Evolutionary conservation across 768 basidiomycete species (phyloP), one percentile per base, ranked within the genome.

Genomic region (Kondoa malvinella): DNA sequence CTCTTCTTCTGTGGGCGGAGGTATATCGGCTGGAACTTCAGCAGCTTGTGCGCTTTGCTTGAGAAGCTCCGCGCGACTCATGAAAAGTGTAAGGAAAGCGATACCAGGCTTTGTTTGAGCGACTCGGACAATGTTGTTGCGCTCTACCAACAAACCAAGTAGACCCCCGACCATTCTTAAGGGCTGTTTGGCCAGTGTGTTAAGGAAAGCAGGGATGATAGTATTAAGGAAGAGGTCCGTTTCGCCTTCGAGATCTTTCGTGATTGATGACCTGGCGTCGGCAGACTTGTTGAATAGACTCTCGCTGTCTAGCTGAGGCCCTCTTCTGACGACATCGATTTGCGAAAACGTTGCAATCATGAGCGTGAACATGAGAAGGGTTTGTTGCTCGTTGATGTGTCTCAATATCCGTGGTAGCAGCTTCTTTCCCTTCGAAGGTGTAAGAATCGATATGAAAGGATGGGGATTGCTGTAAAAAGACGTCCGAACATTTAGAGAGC

Each of bases 271-370:
- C 80, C 78, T 75, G 50, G 74, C 72, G 69, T 66, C 8, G 70
- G 57, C 69, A 70, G n/a, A 56, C 68, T 34, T 64, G 72, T 61
- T 3, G 73, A 61, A 65, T 75, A 74, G 31, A 75, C 68, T 1
- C 73, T 70, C 40, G 8, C 4, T 75, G 73, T 88, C 94, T 34
- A 88, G 83, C 21, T 87, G 70, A 50, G 83, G 83, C 2, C 91
- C 87, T 64, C 88, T 80, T 71, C 81, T 81, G 63, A 97, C 86
- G 21, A 97, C 90, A 75, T 96, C 94, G 67, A 97, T 81, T 76
- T 96, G 92, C 68, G 83, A 84, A 79, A 96, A 97, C 74, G 90
- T 94, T 0, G 92, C 92, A 61, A 95, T 86, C 34, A 97, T 82
- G 29, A 97, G 85, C 1, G 92, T 95, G 56, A 96, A 79, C 29